A percentile compares a stretch with the other conserved stretches of the same genome.
Evolutionary conservation across 805 yeast genomes (phyloP).

Genomic region (Cyberlindnera misumaiensis): DNA sequence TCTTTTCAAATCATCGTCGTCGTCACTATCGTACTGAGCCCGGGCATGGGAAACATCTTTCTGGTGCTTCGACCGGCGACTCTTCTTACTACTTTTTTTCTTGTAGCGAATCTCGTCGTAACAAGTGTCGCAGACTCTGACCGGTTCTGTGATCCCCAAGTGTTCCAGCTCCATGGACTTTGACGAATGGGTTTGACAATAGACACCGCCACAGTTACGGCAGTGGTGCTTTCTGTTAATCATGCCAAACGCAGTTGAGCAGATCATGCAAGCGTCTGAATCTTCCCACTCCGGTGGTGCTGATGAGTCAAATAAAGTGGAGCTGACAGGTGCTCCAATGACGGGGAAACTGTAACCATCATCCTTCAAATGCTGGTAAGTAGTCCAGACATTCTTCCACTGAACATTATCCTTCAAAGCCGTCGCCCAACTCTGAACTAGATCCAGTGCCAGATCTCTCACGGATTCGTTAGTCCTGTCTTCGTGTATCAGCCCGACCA

Average conservation of each 20-base stretch:
- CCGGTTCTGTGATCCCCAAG: conserved; percentile 82
- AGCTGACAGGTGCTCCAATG: conserved; percentile 29
- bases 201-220: conserved; percentile 95
- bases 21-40: conserved; percentile 35
- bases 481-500: conserved; percentile 40
- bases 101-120: conserved; percentile 51
- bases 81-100: conserved; percentile 23
- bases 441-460: conserved; percentile 49
- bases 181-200: conserved; percentile 78
- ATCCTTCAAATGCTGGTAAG: conserved; percentile 49
- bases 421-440: conserved; percentile 71
- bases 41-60: conserved; percentile 23
- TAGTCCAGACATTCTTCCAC: conserved; percentile 54
- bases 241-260: conserved; percentile 73
- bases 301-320: conserved; percentile 70
- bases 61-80: conserved; percentile 12
- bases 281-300: conserved; percentile 99
- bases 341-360: conserved; percentile 67
- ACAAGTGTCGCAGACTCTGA: conserved; percentile 91
- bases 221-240: conserved; percentile 94
- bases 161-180: conserved; percentile 66
- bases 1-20: conserved; percentile 66
- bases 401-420: conserved; percentile 66
- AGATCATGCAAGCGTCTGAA: conserved; percentile 90
- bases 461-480: conserved; percentile 44